Evolutionary conservation across 148 eudicot species (phyloP).

Genomic region (Beta vulgaris): DNA sequence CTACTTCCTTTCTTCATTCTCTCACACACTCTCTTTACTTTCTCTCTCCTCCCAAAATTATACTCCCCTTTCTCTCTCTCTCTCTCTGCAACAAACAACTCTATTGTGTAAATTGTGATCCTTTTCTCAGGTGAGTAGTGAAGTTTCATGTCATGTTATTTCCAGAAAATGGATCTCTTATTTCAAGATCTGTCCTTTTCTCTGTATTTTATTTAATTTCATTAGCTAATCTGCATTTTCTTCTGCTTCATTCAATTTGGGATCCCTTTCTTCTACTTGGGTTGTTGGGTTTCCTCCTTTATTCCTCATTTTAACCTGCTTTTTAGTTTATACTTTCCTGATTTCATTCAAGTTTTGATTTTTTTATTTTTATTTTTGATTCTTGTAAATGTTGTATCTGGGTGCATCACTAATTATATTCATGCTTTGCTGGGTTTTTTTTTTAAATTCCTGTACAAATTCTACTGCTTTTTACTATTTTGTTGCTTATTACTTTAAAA

Average conservation of each 20-base stretch:
- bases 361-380: background rate
- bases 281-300: slow-evolving; percentile 5
- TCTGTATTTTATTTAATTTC: background rate
- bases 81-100: background rate
- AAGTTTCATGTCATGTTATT: too few species aligned
- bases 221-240: background rate
- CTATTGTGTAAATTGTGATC: too few species aligned
- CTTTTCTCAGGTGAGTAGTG: too few species aligned
- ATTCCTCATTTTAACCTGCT: background rate
- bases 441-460: too few species aligned
- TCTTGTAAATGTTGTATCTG: background rate
- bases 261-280: slow-evolving; percentile 17
- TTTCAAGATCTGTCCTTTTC: background rate
- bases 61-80: background rate
- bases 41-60: background rate
- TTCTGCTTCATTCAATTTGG: background rate
- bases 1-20: too few species aligned
- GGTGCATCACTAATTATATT: too few species aligned
- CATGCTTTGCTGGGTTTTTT: too few species aligned
- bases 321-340: background rate
- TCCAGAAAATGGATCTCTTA: too few species aligned
- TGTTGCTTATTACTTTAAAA: too few species aligned
- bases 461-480: too few species aligned
- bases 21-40: background rate
- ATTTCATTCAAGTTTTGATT: background rate